Evolutionary conservation across 2,329 filamentous ascomycete genomes (phyloP), one percentile per base, ranked within the genome.

Genomic region (Cordyceps militaris): DNA sequence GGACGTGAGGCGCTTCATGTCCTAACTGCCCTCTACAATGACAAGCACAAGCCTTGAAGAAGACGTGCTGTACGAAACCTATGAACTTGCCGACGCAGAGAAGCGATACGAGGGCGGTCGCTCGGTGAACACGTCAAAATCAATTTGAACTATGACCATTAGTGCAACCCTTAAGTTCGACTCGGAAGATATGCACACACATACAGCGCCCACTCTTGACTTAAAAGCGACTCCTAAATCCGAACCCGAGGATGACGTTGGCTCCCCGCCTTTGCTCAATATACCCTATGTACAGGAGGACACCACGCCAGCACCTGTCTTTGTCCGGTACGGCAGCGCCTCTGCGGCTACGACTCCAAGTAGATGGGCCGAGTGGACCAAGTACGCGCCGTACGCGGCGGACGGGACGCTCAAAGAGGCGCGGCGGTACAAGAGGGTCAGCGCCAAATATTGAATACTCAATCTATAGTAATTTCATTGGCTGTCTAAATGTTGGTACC

Each of bases 331-430:
- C 38, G 66, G 64, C 16, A 59, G 46, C 26, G 34, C 1, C 19
- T 62, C 16, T 71, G 69, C 51, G 55, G 59, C 14, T 71, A 71
- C 49, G 40, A 54, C 3, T 61, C 66, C 9, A n/a, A 59, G 9
- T 30, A 64, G 0, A 24, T 68, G 69, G 69, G 57, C 64, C 4
- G 57, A 55, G 6, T 71, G 66, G 63, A 68, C 63, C 19, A 58
- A 61, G 21, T 59, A 60, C n/a, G 32, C 52, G n/a, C 68, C 70
- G 3, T 71, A 70, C 4, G 64, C 65, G 24, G 61, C 65, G 16
- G 38, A 57, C n/a, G 67, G 70, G 0, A 23, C 23, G 0, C 51
- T 71, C 16, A 63, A 64, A 36, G 13, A 59, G 14, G 48, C 56
- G 43, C 69, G 68, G 69, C 51, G 30, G 16, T 21, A 14, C 8